Conservation (phyloP, 2,329 filamentous ascomycete species). For the Ophiostoma triangulosporum region DNA sequence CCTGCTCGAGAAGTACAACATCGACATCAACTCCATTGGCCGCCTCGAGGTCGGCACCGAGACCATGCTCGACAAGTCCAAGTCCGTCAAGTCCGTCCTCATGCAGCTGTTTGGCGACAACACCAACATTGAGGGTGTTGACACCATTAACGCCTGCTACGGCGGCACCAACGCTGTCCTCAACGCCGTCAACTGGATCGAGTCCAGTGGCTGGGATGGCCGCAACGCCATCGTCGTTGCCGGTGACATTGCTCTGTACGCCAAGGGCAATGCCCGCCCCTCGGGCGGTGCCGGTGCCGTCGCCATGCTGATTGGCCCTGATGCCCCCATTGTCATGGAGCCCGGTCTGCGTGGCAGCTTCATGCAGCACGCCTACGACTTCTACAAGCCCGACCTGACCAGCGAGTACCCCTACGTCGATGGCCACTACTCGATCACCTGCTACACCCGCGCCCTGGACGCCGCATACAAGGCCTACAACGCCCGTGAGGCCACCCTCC, state of each 20-base stretch:
- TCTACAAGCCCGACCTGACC: constrained; percentile 80
- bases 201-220: constrained; percentile 78
- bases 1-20: constrained; percentile 69
- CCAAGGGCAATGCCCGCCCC: constrained; percentile 68
- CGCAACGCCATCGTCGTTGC: constrained; percentile 67
- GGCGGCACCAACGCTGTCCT: constrained; percentile 75
- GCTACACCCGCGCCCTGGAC: constrained; percentile 71
- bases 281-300: constrained; percentile 71
- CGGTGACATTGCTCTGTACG: constrained; percentile 75
- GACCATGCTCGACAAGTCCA: constrained; percentile 79
- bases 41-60: constrained; percentile 77
- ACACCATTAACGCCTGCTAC: constrained; percentile 77
- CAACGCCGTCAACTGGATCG: constrained; percentile 74
- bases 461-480: constrained; percentile 70
- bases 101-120: constrained; percentile 81
- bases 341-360: constrained; percentile 67
- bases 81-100: constrained; percentile 77
- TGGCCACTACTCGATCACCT: constrained; percentile 69
- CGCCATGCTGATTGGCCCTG: constrained; percentile 64
- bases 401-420: constrained; percentile 81
- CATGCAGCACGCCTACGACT: constrained; percentile 77
- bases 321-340: constrained; percentile 65
- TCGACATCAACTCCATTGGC: constrained; percentile 65
- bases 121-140: constrained; percentile 71
- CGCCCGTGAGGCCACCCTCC: constrained; percentile 52